Base-by-base conservation (phyloP, 129 eudicot genomes). In the Tagetes patula region DNA sequence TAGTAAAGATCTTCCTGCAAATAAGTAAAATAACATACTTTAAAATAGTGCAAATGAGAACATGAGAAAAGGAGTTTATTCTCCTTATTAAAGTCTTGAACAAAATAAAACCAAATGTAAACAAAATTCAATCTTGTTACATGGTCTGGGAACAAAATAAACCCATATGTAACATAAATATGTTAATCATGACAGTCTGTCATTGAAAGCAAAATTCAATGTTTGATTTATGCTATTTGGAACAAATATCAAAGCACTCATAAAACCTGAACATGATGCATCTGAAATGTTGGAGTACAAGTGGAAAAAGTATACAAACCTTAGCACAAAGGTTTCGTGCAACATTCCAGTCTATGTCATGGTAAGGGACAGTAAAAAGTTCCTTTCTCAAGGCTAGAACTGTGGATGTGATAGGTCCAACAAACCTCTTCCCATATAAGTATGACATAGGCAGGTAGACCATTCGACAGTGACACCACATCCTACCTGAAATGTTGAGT, bases 381-480 rank as follows among this genome's bases (percentile, higher is more conserved):
- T 89, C 98, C 75, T 82, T 87, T 76, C 96, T 83, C 84, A 93
- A 82, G 7, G 96, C 85, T 53, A 89, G 69, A 76, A 89, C 82
- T 37, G 90, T 87, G 46, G 92, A 80, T 59, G 96, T 93, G 45
- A 93, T 87, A 42, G 95, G 96, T 69, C 95, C 98, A 65, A 93
- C 96, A 82, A 89, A 87, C 73, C 96, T 87, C 91, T 84, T 93
- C 68, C 96, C 98, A 68, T 93, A 93, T 67, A 93, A 61, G 81
- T 89, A 93, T 48, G 95, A 93, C 96, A 93, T 89, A 63, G 98
- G 98, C 71, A 93, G 81, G 79, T 93, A 93, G 69, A 93, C 98
- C 98, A 93, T 89, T 39, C 98, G 85, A 79, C 96, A 93, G 78
- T 93, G 96, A 76, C 98, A 93, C 98, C 96, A 93, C 96, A 93